These are phyloP conservation scores for Vaccinium myrtillus DNA, from an alignment of 148 eudicot species.

Conservation along the genomic window DNA sequence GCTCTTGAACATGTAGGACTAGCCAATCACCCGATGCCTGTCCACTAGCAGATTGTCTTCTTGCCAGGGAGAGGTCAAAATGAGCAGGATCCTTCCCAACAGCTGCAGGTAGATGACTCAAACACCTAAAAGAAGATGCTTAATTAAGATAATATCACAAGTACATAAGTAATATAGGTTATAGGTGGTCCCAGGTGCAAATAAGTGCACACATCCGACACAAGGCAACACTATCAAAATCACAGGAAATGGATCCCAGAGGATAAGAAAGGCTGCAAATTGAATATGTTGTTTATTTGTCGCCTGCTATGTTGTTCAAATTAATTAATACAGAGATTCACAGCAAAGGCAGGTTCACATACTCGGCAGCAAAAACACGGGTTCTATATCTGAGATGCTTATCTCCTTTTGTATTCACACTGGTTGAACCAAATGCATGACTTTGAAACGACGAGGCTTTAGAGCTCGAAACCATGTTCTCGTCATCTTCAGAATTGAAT, in stretches of 20 bases:
- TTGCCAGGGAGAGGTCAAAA: slow-evolving; percentile 84
- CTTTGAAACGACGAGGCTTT: slow-evolving; percentile 34
- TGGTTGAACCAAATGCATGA: slow-evolving; percentile 42
- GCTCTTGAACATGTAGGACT: slow-evolving; percentile 85
- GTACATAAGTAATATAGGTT: slow-evolving; percentile 2
- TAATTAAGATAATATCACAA: slow-evolving; percentile 12
- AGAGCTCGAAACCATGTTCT: slow-evolving; percentile 83
- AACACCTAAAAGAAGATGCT: slow-evolving; percentile 58
- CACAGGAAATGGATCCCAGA: neutral
- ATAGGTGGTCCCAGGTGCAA: slow-evolving; percentile 5
- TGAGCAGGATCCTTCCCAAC: slow-evolving; percentile 82
- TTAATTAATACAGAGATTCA: slow-evolving; percentile 10
- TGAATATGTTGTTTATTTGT: neutral
- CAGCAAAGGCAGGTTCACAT: slow-evolving; percentile 35
- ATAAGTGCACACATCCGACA: neutral
- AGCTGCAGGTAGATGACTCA: slow-evolving; percentile 87
- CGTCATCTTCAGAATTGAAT: slow-evolving; percentile 59
- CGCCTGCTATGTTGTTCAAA: neutral
- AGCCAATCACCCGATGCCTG: slow-evolving; percentile 70
- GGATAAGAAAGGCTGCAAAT: neutral
- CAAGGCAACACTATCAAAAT: neutral
- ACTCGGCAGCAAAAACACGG: slow-evolving; percentile 96
- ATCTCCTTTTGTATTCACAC: slow-evolving; percentile 50
- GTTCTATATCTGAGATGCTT: slow-evolving; percentile 92
- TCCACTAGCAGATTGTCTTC: slow-evolving; percentile 47